Evolutionary conservation across 2,329 filamentous ascomycete genomes (phyloP).

Genomic region (Stenocarpella maydis): DNA sequence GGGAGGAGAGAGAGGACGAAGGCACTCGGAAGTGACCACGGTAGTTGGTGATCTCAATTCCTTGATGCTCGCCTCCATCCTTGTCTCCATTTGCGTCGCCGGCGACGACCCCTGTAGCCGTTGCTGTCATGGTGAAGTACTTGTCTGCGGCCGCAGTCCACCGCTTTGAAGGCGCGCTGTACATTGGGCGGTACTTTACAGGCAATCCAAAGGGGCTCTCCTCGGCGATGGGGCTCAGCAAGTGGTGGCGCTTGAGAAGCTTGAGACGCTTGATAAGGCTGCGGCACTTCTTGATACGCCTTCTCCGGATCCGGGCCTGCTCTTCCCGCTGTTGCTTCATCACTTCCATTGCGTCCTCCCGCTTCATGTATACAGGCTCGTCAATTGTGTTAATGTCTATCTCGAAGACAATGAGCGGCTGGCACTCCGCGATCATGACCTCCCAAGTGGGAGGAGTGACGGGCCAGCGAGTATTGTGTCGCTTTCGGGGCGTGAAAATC

Average conservation of each 20-base stretch:
- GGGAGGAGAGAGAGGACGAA: background rate
- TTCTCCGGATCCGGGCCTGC: background rate
- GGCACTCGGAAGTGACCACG: background rate
- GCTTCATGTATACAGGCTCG: background rate
- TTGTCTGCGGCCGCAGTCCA: constrained; percentile 14
- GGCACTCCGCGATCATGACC: constrained; percentile 37
- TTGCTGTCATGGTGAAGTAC: constrained; percentile 40
- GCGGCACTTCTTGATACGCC: background rate
- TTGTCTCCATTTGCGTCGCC: constrained; percentile 6
- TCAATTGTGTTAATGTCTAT: constrained; percentile 27
- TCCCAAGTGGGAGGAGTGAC: constrained; percentile 38
- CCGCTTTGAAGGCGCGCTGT: constrained; percentile 17
- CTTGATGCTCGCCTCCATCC: background rate
- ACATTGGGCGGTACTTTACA: background rate
- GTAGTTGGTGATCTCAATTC: background rate
- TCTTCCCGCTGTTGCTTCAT: background rate
- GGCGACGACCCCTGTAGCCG: constrained; percentile 39
- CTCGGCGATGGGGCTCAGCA: constrained; percentile 29
- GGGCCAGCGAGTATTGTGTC: constrained; percentile 45
- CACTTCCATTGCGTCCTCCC: background rate
- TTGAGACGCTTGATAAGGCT: constrained; percentile 5
- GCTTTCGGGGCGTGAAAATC: constrained; percentile 43
- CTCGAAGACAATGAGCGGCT: constrained; percentile 39
- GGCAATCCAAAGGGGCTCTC: constrained; percentile 4
- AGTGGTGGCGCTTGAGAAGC: constrained; percentile 9